Evolutionary conservation across 108 stramenopile genomes (phyloP), one percentile per base, ranked within the genome.

Genomic region (Skeletonema grethae): DNA sequence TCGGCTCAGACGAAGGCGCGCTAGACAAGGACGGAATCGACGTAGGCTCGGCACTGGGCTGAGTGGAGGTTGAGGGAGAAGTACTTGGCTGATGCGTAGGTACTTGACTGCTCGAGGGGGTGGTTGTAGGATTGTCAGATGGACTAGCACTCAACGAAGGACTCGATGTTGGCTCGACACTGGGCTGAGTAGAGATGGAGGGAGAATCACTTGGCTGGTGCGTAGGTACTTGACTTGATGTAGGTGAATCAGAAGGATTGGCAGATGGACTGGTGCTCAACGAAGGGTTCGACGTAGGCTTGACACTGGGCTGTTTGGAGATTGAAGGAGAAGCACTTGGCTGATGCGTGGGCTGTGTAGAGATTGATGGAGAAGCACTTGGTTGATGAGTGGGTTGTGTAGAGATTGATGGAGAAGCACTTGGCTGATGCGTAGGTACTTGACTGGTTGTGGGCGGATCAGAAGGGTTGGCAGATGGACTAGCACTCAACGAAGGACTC

Each of bases 41-140:
- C 7, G 63, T 24, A 41, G 63, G 63, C 15, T 62, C n/a, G n/a
- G 16, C 24, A 9, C 34, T 62, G 5, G 70, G 34, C 11, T 59
- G 59, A 3, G 11, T 55, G 13, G 35, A 57, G n/a, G 32, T 36
- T 59, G 69, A 57, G 7, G 69, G 69, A 28, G 60, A 45, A 4
- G 70, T 15, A 3, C 60, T 66, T 4, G 70, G 70, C 46, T 31
- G 60, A 32, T 13, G 9, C 15, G 70, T 70, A 8, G 70, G 60
- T 30, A 32, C 25, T 5, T 16, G 9, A 13, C 36, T 36, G 36
- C 7, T 36, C 7, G 72, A 43, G 9, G 73, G 73, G 3, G 43
- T 45, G 8, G 29, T 45, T 9, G 73, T 32, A 16, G 73, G 73
- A 59, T 11, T 38, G 35, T 31, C 39, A 13, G 69, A 59, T 29